phyloP scores from a whole-genome alignment of 345 rosid genomes.

The Isatis tinctoria region DNA sequence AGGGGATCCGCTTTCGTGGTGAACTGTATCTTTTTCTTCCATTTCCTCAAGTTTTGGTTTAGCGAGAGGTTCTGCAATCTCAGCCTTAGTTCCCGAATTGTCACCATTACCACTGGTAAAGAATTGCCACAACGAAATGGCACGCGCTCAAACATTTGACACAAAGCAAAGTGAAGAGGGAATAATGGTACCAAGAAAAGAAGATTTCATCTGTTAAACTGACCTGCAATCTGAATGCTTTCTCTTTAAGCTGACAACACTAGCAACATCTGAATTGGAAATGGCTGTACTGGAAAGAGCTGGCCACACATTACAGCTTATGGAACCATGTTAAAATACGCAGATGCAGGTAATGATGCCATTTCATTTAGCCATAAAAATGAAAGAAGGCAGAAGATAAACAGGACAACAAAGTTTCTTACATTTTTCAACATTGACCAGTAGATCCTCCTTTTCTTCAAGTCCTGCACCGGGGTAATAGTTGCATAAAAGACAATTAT shows the following conservation, averaged over 20 bases:
- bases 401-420: constrained; percentile 4
- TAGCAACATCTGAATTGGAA: constrained; percentile 38
- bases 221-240: constrained; percentile 53
- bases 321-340: not conserved
- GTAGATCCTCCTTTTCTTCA: constrained; percentile 22
- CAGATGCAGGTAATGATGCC: constrained; percentile 3
- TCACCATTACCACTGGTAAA: constrained; percentile 37
- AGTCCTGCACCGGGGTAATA: constrained; percentile 22
- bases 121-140: constrained; percentile 4
- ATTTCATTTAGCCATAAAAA: constrained; percentile 5
- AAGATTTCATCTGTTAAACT: constrained; percentile 20
- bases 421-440: constrained; percentile 34
- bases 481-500: constrained; percentile 28
- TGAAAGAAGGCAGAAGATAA: not conserved
- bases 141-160: constrained; percentile 10
- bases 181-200: constrained; percentile 5
- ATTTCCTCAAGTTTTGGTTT: constrained; percentile 41
- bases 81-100: constrained; percentile 32
- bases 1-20: constrained; percentile 30
- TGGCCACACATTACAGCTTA: constrained; percentile 10
- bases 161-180: constrained; percentile 2
- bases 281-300: constrained; percentile 17
- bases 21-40: constrained; percentile 36
- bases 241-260: constrained; percentile 55
- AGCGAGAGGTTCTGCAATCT: constrained; percentile 37